phyloP scores from a whole-genome alignment of 2,329 filamentous ascomycete species.

The Aspergillus phoenicis region DNA sequence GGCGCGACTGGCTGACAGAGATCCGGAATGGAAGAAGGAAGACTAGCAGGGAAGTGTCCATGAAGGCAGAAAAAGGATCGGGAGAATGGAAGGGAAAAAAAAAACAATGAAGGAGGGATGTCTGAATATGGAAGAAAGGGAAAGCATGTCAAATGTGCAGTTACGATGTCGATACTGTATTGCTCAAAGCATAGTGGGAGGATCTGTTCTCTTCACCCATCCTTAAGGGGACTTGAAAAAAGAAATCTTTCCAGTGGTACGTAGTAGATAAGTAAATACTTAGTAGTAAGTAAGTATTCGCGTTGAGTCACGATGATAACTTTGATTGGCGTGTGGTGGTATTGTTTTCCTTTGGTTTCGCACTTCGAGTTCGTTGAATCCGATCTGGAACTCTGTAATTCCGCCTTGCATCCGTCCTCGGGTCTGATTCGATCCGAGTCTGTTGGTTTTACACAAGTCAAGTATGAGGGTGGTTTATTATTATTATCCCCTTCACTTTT shows the following conservation, averaged over 20 bases:
- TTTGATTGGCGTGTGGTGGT: slow-evolving; percentile 16
- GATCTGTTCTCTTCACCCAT: too few species aligned
- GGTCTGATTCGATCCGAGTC: slow-evolving; percentile 8
- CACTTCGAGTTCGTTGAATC: not conserved
- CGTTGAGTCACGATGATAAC: slow-evolving; percentile 16
- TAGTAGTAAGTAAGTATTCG: not conserved
- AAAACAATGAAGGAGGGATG: not conserved
- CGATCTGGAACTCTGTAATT: not conserved
- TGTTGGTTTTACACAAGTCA: slow-evolving; percentile 1
- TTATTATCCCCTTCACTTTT: not conserved
- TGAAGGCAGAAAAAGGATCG: not conserved
- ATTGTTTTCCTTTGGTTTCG: not conserved
- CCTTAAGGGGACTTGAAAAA: not conserved
- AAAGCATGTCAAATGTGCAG: slow-evolving; percentile 11
- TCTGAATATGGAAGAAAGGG: not conserved
- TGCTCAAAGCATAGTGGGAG: not conserved
- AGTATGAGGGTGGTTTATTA: not conserved
- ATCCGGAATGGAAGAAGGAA: not conserved
- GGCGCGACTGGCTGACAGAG: not conserved
- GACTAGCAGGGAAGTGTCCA: not conserved
- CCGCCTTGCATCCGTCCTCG: slow-evolving; percentile 17
- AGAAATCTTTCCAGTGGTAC: not conserved
- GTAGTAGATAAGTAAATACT: not conserved
- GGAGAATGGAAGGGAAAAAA: slow-evolving; percentile 1
- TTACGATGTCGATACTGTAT: slow-evolving; percentile 7